A percentile compares a stretch with the other conserved stretches of the same genome.
Evolutionary conservation across 1,284 basidiomycete genomes (phyloP).

Genomic region (Naganishia liquefaciens): DNA sequence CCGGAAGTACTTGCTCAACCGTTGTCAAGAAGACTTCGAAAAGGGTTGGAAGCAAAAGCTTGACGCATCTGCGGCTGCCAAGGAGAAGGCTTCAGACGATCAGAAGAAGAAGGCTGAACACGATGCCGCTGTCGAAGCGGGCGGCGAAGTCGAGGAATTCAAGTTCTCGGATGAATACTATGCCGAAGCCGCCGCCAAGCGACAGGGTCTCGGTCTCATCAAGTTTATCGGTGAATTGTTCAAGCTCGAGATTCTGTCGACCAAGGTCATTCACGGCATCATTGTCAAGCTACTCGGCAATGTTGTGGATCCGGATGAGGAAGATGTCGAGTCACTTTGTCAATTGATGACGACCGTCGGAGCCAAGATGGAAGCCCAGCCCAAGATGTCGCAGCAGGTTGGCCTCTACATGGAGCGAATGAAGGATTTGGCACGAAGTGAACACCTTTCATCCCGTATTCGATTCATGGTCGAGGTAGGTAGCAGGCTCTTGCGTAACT

Average conservation of each 20-base stretch:
- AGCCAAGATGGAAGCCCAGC: slow-evolving; percentile 69
- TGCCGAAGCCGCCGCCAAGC: slow-evolving; percentile 92
- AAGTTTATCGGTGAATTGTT: slow-evolving; percentile 97
- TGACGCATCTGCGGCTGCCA: slow-evolving; percentile 59
- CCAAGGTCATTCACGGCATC: slow-evolving; percentile 94
- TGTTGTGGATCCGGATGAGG: slow-evolving; percentile 91
- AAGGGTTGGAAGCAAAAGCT: slow-evolving; percentile 67
- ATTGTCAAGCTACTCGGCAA: slow-evolving; percentile 91
- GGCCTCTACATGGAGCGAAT: slow-evolving; percentile 91
- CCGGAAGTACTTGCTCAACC: slow-evolving; percentile 85
- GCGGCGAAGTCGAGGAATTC: slow-evolving; percentile 56
- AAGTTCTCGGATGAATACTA: slow-evolving; percentile 97
- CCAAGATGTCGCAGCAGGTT: slow-evolving; percentile 79
- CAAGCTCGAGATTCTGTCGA: slow-evolving; percentile 92
- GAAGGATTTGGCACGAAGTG: slow-evolving; percentile 72
- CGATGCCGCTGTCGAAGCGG: slow-evolving; percentile 53
- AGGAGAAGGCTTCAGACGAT: slow-evolving; percentile 60
- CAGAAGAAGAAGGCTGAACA: slow-evolving; percentile 59
- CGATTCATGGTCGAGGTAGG: slow-evolving; percentile 90
- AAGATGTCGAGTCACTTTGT: slow-evolving; percentile 94
- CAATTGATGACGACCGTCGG: slow-evolving; percentile 90
- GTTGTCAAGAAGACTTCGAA: slow-evolving; percentile 95
- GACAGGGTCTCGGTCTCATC: slow-evolving; percentile 92
- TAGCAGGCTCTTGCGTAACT: slow-evolving; percentile 35
- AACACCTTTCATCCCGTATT: slow-evolving; percentile 79